A percentile compares a stretch with the other conserved stretches of the same genome.
phyloP scores from a whole-genome alignment of 495 filamentous ascomycete species.

The Parathielavia appendiculata region DNA sequence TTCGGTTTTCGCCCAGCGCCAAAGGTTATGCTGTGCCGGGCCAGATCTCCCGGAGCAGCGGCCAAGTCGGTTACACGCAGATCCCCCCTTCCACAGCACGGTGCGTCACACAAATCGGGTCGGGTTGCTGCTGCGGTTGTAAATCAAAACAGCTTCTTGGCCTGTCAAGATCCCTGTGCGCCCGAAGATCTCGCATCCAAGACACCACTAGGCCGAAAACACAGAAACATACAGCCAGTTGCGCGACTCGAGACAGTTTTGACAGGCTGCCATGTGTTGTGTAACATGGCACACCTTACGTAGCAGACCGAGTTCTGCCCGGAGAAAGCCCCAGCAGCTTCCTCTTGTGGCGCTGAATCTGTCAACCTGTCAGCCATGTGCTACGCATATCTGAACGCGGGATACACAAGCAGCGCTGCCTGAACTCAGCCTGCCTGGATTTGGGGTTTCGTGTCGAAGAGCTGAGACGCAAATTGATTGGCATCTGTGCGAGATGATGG shows the following conservation, averaged over 20 bases:
- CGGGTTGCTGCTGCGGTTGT: constrained; percentile 2
- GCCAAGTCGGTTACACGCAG: constrained; percentile 15
- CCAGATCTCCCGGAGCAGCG: constrained; percentile 10
- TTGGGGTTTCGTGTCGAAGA: background rate
- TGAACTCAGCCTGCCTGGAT: constrained; percentile 6
- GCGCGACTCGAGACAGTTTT: constrained; percentile 10
- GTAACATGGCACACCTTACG: background rate
- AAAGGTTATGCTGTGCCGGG: too few species aligned
- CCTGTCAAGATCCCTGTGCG: constrained; percentile 8
- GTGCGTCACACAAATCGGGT: background rate
- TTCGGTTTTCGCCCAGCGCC: background rate
- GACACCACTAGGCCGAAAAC: constrained; percentile 15
- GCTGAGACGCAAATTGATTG: too few species aligned
- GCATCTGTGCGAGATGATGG: too few species aligned
- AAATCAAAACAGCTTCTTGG: background rate
- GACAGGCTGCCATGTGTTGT: constrained; percentile 14
- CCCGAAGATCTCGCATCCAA: constrained; percentile 20
- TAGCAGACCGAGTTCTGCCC: background rate
- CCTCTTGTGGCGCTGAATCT: too few species aligned
- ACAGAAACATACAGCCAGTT: constrained; percentile 13
- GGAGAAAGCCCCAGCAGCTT: too few species aligned
- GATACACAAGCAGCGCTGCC: constrained; percentile 11
- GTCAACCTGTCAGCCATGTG: too few species aligned
- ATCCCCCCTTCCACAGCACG: constrained; percentile 5
- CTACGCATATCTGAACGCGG: background rate